These are phyloP conservation scores for Globisporangium acanthophoron DNA, from an alignment of 352 stramenopile genomes.

Conservation along the genomic window DNA sequence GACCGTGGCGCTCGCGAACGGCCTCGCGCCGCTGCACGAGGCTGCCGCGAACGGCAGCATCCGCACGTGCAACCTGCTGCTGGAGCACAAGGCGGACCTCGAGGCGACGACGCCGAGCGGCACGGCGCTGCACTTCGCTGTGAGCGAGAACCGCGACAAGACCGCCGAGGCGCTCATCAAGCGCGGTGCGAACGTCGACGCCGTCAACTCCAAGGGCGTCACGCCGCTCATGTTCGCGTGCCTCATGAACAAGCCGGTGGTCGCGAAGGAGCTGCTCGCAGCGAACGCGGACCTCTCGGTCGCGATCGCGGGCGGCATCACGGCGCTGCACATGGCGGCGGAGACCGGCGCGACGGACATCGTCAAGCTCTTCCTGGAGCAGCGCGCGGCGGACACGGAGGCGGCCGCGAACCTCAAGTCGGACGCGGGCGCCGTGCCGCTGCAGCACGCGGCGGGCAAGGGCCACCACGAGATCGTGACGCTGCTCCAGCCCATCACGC, in stretches of 20 bases:
- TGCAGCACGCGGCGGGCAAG: slow-evolving; percentile 74
- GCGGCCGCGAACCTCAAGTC: slow-evolving; percentile 50
- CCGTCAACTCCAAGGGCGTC: slow-evolving; percentile 60
- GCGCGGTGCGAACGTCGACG: slow-evolving; percentile 57
- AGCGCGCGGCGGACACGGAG: slow-evolving; percentile 37
- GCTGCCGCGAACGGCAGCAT: slow-evolving; percentile 64
- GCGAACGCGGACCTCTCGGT: slow-evolving; percentile 40
- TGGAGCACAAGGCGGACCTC: slow-evolving; percentile 48
- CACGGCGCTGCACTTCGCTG: slow-evolving; percentile 73
- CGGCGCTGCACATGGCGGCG: slow-evolving; percentile 67
- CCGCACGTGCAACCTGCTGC: slow-evolving; percentile 45
- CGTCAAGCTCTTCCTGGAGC: slow-evolving; percentile 47
- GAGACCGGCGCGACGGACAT: slow-evolving; percentile 67
- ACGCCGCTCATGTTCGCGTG: slow-evolving; percentile 70
- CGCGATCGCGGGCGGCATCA: slow-evolving; percentile 60
- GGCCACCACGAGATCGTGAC: slow-evolving; percentile 59
- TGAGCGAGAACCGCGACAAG: slow-evolving; percentile 79
- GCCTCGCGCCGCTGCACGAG: slow-evolving; percentile 62
- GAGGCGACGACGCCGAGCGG: slow-evolving; percentile 64
- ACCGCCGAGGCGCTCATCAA: slow-evolving; percentile 56
- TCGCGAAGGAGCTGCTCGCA: slow-evolving; percentile 51
- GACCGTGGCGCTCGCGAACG: slow-evolving; percentile 49
- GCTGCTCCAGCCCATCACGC: slow-evolving; percentile 56
- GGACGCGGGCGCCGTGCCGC: slow-evolving; percentile 51
- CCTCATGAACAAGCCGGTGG: slow-evolving; percentile 71